These are phyloP conservation scores for Hyaloscypha finlandica DNA, from an alignment of 495 filamentous ascomycete species.

Conservation along the genomic window DNA sequence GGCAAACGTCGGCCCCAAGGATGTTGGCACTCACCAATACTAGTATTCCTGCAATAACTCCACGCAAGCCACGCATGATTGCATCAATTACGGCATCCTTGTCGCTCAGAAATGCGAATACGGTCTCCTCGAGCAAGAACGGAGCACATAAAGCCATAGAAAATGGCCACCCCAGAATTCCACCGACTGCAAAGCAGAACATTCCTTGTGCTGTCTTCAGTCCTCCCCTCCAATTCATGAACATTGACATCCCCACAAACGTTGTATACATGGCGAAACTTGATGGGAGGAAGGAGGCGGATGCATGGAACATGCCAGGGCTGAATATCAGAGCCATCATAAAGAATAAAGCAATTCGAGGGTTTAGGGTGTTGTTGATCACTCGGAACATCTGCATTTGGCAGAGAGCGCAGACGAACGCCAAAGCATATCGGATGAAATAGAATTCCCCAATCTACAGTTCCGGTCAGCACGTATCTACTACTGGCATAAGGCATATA, in stretches of 20 bases:
- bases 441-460: slow-evolving; percentile 78
- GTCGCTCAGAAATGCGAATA: slow-evolving; percentile 60
- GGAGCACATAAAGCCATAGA: slow-evolving; percentile 80
- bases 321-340: slow-evolving; percentile 72
- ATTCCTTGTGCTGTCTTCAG: slow-evolving; percentile 79
- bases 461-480: background rate
- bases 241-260: slow-evolving; percentile 82
- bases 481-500: slow-evolving; percentile 9
- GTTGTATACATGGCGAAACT: slow-evolving; percentile 96
- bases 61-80: slow-evolving; percentile 61
- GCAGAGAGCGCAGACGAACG: slow-evolving; percentile 72
- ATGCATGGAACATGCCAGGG: slow-evolving; percentile 92
- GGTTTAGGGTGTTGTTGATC: slow-evolving; percentile 72
- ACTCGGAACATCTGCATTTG: slow-evolving; percentile 79
- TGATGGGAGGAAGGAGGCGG: slow-evolving; percentile 83
- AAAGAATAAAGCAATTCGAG: slow-evolving; percentile 81
- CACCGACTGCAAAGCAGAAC: slow-evolving; percentile 89
- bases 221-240: slow-evolving; percentile 81
- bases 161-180: slow-evolving; percentile 94
- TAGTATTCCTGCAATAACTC: slow-evolving; percentile 62
- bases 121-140: slow-evolving; percentile 73
- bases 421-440: slow-evolving; percentile 73
- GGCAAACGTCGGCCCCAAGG: background rate
- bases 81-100: slow-evolving; percentile 58
- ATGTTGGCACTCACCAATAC: slow-evolving; percentile 64